Evolutionary conservation across 768 basidiomycete species (phyloP).

Genomic region (Boletellus sp.): DNA sequence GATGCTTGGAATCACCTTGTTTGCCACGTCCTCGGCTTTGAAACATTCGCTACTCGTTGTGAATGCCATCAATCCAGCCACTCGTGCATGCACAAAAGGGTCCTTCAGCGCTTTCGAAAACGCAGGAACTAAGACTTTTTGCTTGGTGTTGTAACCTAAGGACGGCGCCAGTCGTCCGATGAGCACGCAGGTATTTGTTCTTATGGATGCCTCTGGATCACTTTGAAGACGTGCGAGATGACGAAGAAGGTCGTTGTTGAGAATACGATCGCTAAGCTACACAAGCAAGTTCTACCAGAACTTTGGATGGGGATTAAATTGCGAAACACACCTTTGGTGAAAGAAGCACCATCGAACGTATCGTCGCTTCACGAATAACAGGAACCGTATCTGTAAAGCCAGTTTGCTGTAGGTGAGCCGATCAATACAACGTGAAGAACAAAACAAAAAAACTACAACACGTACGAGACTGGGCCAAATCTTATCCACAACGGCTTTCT

Average conservation of each 20-base stretch:
- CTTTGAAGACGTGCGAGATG: slow-evolving; percentile 89
- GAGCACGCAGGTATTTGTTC: slow-evolving; percentile 96
- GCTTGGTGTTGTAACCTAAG: slow-evolving; percentile 83
- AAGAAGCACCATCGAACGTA: slow-evolving; percentile 80
- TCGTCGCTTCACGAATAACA: slow-evolving; percentile 90
- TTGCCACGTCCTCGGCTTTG: slow-evolving; percentile 82
- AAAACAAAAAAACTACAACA: background rate
- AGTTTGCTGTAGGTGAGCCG: slow-evolving; percentile 60
- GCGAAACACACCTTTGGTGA: slow-evolving; percentile 66
- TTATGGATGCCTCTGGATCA: slow-evolving; percentile 90
- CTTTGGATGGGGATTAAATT: background rate
- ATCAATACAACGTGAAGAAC: background rate
- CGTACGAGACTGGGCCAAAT: slow-evolving; percentile 90
- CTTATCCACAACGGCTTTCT: slow-evolving; percentile 78
- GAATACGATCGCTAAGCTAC: slow-evolving; percentile 83
- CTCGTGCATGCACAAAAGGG: slow-evolving; percentile 85
- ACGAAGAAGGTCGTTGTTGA: slow-evolving; percentile 95
- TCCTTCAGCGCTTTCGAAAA: slow-evolving; percentile 90
- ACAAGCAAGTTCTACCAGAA: slow-evolving; percentile 1
- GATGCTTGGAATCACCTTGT: slow-evolving; percentile 85
- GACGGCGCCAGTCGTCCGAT: slow-evolving; percentile 86
- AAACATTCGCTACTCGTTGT: slow-evolving; percentile 93
- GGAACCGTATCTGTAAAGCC: slow-evolving; percentile 95
- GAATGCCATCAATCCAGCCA: slow-evolving; percentile 92
- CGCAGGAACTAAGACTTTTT: slow-evolving; percentile 95